Evolutionary conservation across 805 yeast genomes (phyloP).

Genomic region (Pichia phayaonensis): DNA sequence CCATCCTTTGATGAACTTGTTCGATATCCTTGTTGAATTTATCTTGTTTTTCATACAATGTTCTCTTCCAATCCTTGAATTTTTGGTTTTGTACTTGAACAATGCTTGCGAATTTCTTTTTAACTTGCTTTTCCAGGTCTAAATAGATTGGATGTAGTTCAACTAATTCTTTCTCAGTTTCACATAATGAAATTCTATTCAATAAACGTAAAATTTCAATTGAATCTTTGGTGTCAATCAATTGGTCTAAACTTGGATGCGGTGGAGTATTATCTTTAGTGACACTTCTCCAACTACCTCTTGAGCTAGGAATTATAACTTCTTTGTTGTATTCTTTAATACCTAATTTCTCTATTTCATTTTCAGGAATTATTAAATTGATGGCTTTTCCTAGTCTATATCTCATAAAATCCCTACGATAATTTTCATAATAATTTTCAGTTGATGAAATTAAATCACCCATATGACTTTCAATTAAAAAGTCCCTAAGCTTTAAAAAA

Average conservation of each 20-base stretch:
- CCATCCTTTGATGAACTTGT: constrained; percentile 29
- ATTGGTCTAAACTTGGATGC: constrained; percentile 25
- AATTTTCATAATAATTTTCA: constrained; percentile 68
- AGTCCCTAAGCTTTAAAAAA: constrained; percentile 52
- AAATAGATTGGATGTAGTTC: constrained; percentile 41
- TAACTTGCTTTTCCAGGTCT: constrained; percentile 36
- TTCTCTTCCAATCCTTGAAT: constrained; percentile 56
- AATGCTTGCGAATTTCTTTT: constrained; percentile 35
- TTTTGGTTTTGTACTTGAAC: constrained; percentile 44
- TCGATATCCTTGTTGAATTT: constrained; percentile 49
- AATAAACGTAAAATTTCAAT: constrained; percentile 34
- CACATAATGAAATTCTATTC: constrained; percentile 28
- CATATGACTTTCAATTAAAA: constrained; percentile 64
- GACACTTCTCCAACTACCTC: constrained; percentile 20
- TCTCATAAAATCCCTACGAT: constrained; percentile 48
- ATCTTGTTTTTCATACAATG: constrained; percentile 48
- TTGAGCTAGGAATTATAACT: constrained; percentile 18
- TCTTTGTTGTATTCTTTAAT: constrained; percentile 16
- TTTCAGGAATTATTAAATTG: constrained; percentile 13
- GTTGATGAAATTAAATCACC: constrained; percentile 72
- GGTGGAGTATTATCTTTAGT: constrained; percentile 9
- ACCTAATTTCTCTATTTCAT: constrained; percentile 11
- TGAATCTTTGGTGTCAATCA: constrained; percentile 21
- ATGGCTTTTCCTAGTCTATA: constrained; percentile 26
- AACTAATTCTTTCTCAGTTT: constrained; percentile 33